Evolutionary conservation across 2,329 filamentous ascomycete genomes (phyloP), one percentile per base, ranked within the genome.

Genomic region (Didymella pinodella): DNA sequence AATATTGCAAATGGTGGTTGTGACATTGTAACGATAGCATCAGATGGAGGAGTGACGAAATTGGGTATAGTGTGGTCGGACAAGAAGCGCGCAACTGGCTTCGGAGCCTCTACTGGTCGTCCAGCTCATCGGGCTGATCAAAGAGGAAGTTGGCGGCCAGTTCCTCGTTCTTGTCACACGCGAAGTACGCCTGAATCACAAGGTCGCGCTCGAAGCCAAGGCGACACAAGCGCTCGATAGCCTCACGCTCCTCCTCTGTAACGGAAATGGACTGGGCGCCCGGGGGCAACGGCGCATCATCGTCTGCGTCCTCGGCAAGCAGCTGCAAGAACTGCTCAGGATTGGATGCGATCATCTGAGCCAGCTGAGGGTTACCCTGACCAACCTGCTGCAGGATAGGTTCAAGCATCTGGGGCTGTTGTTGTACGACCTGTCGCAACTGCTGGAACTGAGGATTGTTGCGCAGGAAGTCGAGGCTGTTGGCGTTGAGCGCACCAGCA

Each of bases 111-210:
- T 71, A 78, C 69, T 78, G 72, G 49, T 82, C 80, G 57, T 90
- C 88, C 34, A 91, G 89, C 47, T 97, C 93, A 62, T 96, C 93
- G 10, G 93, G 93, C 80, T 98, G 93, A 71, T 99, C 95, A 75
- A 99, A 99, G 60, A 99, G 84, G 79, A 97, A 98, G 81, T 99
- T 99, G 65, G 95, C 95, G 0, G 95, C 95, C 50, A 99, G 85
- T 80, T 99, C 95, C 81, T 99, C 95, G 78, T 99, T 98, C 86
- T 98, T 99, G 80, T 99, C 95, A 79, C 95, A 99, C 32, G 95
- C 95, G 76, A 99, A 99, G 81, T 98, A 99, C 26, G 95, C 95
- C 81, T 99, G 94, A 67, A 98, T 97, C 50, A 95, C 95, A 69
- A 93, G 87, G 69, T 98, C 93, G 60, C 93, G 89, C 70, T 94